phyloP scores from a whole-genome alignment of 371 early-diverging fungal species.

The Mycotypha africana region DNA sequence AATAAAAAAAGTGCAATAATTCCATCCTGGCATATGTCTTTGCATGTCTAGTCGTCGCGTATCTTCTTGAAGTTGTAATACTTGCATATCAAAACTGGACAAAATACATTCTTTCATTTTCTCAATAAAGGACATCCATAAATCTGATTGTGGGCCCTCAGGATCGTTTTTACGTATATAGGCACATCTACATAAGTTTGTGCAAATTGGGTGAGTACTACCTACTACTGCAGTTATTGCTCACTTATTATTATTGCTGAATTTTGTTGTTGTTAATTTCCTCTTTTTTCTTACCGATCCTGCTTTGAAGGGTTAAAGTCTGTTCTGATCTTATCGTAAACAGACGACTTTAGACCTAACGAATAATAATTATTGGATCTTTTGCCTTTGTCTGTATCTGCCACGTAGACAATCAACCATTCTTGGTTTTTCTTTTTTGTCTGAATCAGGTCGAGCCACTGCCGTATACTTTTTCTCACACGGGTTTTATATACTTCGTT shows the following conservation, averaged over 20 bases:
- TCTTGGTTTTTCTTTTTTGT: slow-evolving; percentile 86
- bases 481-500: slow-evolving; percentile 75
- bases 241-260: neutral
- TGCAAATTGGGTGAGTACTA: no score
- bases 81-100: slow-evolving; percentile 74
- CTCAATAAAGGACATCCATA: slow-evolving; percentile 74
- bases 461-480: slow-evolving; percentile 69
- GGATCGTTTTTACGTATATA: slow-evolving; percentile 56
- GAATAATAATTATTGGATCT: slow-evolving; percentile 58
- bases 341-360: slow-evolving; percentile 62
- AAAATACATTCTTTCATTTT: slow-evolving; percentile 80
- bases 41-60: slow-evolving; percentile 85
- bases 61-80: slow-evolving; percentile 81
- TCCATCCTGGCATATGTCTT: slow-evolving; percentile 95
- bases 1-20: slow-evolving; percentile 94
- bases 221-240: no score
- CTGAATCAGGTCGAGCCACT: slow-evolving; percentile 76
- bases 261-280: no score
- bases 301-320: slow-evolving; percentile 80
- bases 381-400: slow-evolving; percentile 62
- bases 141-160: slow-evolving; percentile 60
- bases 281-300: slow-evolving; percentile 44
- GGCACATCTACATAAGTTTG: slow-evolving; percentile 47
- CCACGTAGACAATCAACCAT: slow-evolving; percentile 87
- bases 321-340: slow-evolving; percentile 81